These are phyloP conservation scores for Aspergillus awamori DNA, from an alignment of 2,329 filamentous ascomycete species.

Conservation along the genomic window DNA sequence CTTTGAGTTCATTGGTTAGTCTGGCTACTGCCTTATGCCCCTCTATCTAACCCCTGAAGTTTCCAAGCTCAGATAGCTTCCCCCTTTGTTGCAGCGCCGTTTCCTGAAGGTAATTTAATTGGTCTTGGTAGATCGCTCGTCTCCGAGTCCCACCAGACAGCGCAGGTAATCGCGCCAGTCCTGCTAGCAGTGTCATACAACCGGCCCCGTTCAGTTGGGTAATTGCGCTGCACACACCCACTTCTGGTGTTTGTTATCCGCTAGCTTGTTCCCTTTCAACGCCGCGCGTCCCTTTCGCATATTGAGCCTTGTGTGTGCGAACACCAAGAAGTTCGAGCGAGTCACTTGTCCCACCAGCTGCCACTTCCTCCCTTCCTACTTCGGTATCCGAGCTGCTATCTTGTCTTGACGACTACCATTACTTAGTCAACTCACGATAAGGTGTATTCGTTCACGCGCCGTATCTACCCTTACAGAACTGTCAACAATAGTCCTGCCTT, in stretches of 20 bases:
- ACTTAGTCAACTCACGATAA: neutral
- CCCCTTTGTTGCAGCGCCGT: constrained; percentile 18
- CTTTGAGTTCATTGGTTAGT: neutral
- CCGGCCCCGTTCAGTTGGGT: constrained; percentile 14
- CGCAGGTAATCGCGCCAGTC: constrained; percentile 23
- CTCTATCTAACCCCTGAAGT: constrained; percentile 19
- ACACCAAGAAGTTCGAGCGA: neutral
- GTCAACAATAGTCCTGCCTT: constrained; percentile 14
- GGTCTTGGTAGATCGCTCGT: constrained; percentile 30
- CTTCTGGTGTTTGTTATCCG: constrained; percentile 14
- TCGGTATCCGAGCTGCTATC: neutral
- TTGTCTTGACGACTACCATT: neutral
- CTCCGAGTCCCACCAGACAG: constrained; percentile 28
- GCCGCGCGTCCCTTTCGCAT: constrained; percentile 3
- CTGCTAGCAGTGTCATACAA: neutral
- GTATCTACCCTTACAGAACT: neutral
- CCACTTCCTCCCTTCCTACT: neutral
- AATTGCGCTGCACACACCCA: constrained; percentile 14
- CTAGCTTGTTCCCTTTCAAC: constrained; percentile 4
- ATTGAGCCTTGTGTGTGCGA: neutral
- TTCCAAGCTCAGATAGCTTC: constrained; percentile 12
- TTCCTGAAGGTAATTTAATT: constrained; percentile 29
- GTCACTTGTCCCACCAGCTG: neutral
- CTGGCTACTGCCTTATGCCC: neutral
- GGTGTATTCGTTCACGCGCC: neutral